phyloP scores from a whole-genome alignment of 768 basidiomycete species.

The Boletus reticulatus region DNA sequence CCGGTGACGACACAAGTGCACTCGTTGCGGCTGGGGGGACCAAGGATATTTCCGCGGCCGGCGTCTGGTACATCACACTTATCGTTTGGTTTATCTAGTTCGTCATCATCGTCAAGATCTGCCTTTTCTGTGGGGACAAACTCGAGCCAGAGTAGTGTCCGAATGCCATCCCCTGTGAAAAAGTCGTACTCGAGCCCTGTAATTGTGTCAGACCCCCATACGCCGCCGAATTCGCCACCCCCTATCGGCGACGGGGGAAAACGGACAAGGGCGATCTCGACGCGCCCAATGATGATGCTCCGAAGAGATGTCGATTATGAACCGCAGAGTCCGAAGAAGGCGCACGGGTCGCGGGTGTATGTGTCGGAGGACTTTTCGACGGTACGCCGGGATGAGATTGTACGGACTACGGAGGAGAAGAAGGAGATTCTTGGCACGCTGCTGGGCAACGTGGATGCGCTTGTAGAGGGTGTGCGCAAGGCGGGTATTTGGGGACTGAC shows the following conservation, averaged over 20 bases:
- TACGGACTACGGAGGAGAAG: constrained; percentile 76
- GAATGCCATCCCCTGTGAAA: constrained; percentile 42
- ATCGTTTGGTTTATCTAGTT: constrained; percentile 24
- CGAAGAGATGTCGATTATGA: constrained; percentile 70
- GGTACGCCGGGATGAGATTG: constrained; percentile 9
- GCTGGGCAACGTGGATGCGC: constrained; percentile 88
- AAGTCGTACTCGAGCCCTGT: constrained; percentile 31
- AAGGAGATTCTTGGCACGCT: constrained; percentile 76
- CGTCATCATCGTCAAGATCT: constrained; percentile 34
- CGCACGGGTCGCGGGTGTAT: constrained; percentile 29
- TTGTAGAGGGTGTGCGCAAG: constrained; percentile 83
- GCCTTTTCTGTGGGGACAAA: constrained; percentile 40
- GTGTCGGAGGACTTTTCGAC: constrained; percentile 24
- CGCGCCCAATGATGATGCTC: constrained; percentile 62
- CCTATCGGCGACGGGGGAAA: constrained; percentile 24
- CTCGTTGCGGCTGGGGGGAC: constrained; percentile 15
- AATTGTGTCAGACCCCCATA: constrained; percentile 16
- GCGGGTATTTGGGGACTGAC: constrained; percentile 85
- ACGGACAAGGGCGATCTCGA: constrained; percentile 20
- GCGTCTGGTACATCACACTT: constrained; percentile 16
- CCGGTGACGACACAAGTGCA: constrained; percentile 26
- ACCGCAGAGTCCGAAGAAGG: constrained; percentile 70
- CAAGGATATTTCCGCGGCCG: constrained; percentile 26
- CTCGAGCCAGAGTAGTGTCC: constrained; percentile 27
- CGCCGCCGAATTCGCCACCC: constrained; percentile 26